These are phyloP conservation scores for Mycosarcoma mackinlayi DNA, from an alignment of 1,284 basidiomycete species.

Conservation along the genomic window DNA sequence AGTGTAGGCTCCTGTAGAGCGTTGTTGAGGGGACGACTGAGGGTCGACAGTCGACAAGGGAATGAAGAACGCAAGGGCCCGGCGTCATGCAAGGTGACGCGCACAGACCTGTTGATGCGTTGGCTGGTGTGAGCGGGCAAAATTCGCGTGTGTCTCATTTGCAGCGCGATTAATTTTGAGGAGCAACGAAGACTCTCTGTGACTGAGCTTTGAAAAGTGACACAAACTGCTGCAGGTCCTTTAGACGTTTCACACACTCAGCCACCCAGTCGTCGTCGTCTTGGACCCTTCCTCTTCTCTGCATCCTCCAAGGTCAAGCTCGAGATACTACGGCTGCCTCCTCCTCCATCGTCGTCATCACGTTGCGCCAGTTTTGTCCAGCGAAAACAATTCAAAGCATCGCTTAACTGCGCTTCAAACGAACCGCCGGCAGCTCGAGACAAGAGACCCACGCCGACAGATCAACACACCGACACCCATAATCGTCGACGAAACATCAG, in stretches of 20 bases:
- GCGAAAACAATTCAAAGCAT: no score
- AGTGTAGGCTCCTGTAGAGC: no score
- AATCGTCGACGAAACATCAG: not conserved
- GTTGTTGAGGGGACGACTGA: no score
- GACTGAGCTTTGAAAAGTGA: not conserved
- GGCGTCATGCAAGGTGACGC: conserved; percentile 25
- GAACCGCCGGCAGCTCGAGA: conserved; percentile 17
- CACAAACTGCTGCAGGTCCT: not conserved
- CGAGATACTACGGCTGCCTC: no score
- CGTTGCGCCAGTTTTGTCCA: no score
- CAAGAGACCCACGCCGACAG: not conserved
- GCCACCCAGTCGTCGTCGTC: no score
- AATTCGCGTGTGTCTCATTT: conserved; percentile 2
- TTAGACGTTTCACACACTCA: not conserved
- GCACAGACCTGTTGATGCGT: conserved; percentile 27
- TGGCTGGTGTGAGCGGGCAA: not conserved
- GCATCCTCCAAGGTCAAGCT: no score
- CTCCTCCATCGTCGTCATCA: no score
- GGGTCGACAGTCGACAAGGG: no score
- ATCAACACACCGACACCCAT: not conserved
- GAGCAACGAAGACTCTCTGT: not conserved
- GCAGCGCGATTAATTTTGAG: no score
- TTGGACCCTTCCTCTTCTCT: no score
- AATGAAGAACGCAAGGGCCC: not conserved
- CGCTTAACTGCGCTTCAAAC: no score